Evolutionary conservation across 768 basidiomycete genomes (phyloP).

Genomic region (Amanita rubescens): DNA sequence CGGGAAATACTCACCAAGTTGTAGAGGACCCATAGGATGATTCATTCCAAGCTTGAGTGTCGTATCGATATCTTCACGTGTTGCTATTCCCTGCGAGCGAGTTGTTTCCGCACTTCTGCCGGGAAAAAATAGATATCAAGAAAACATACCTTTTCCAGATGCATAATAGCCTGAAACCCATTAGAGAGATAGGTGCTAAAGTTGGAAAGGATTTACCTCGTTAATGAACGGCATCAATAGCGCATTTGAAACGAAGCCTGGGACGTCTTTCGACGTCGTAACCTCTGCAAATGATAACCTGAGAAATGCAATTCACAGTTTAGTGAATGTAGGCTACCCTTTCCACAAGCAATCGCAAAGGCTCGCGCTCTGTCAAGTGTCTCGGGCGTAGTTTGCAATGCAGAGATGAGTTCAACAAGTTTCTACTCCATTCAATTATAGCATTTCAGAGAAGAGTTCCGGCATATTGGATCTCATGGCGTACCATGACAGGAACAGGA

Average conservation of each 20-base stretch:
- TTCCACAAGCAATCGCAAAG: conserved; percentile 86
- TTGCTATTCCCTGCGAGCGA: conserved; percentile 69
- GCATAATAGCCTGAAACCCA: conserved; percentile 73
- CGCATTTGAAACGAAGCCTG: conserved; percentile 93
- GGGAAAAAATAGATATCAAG: not conserved
- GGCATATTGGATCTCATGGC: conserved; percentile 12
- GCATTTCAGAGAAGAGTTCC: not conserved
- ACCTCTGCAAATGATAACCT: conserved; percentile 57
- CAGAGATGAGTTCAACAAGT: conserved; percentile 93
- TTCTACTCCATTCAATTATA: conserved; percentile 37
- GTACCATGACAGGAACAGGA: conserved; percentile 92
- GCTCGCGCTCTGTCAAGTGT: conserved; percentile 69
- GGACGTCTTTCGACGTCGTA: conserved; percentile 84
- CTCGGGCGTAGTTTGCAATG: conserved; percentile 78
- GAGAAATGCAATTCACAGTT: not conserved
- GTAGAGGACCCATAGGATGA: conserved; percentile 91
- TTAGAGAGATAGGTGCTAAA: not conserved
- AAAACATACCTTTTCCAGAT: conserved; percentile 76
- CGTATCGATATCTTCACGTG: conserved; percentile 91
- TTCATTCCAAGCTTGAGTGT: conserved; percentile 92
- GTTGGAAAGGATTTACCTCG: conserved; percentile 42
- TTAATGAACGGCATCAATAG: conserved; percentile 97
- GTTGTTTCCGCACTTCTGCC: not conserved
- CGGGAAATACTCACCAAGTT: conserved; percentile 51
- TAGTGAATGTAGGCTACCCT: conserved; percentile 41